phyloP scores from a whole-genome alignment of 805 yeast species.

The Pichia kluyveri region DNA sequence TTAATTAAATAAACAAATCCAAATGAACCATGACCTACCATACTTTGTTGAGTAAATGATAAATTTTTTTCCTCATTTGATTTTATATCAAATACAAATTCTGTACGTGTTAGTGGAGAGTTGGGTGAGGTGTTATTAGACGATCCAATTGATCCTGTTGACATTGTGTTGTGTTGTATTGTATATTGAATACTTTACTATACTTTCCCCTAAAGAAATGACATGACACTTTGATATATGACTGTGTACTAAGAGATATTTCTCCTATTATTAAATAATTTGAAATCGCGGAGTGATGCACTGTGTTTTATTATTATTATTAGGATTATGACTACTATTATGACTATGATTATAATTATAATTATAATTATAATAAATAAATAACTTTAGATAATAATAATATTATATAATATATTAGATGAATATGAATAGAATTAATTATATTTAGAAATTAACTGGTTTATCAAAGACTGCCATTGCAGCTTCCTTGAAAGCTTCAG shows the following conservation, averaged over 20 bases:
- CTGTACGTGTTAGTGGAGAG: conserved; percentile 31
- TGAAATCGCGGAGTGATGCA: no score
- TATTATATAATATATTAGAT: no score
- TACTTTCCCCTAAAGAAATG: no score
- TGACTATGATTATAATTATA: no score
- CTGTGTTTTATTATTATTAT: no score
- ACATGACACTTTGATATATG: no score
- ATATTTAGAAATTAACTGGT: conserved; percentile 70
- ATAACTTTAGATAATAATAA: background rate
- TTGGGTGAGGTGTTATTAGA: background rate
- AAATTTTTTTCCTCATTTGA: conserved; percentile 55
- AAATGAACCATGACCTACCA: conserved; percentile 99
- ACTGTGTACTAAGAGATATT: no score
- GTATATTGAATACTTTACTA: no score
- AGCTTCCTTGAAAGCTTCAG: conserved; percentile 98
- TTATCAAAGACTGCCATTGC: conserved; percentile 86
- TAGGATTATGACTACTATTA: no score
- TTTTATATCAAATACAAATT: conserved; percentile 64
- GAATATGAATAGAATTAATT: background rate
- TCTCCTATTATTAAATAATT: no score
- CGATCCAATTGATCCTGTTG: background rate
- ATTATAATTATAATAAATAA: no score
- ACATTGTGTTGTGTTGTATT: background rate
- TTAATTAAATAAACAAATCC: conserved; percentile 94
- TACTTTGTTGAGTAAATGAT: conserved; percentile 72